Evolutionary conservation across 2,329 filamentous ascomycete species (phyloP).

Genomic region (Hirsutella minnesotensis): DNA sequence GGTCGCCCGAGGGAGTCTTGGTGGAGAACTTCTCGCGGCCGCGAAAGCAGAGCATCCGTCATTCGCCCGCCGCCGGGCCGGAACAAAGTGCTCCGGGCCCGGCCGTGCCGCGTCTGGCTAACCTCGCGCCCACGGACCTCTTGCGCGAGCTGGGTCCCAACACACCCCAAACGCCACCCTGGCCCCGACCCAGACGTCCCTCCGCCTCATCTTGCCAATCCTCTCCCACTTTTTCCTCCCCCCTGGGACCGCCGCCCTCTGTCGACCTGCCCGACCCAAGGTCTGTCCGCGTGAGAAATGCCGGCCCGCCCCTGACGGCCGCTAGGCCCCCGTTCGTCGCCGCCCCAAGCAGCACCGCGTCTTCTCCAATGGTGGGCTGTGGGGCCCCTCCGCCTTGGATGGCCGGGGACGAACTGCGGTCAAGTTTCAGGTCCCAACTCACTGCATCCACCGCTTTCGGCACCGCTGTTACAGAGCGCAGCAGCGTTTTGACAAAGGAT

Average conservation of each 20-base stretch:
- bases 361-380: constrained; percentile 16
- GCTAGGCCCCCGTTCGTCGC: constrained; percentile 15
- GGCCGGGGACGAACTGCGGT: constrained; percentile 38
- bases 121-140: constrained; percentile 17
- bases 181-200: constrained; percentile 32
- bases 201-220: constrained; percentile 37
- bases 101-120: constrained; percentile 16
- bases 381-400: constrained; percentile 33
- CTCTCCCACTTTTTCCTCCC: constrained; percentile 32
- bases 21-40: constrained; percentile 50
- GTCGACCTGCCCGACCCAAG: constrained; percentile 27
- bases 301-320: constrained; percentile 13
- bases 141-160: constrained; percentile 16
- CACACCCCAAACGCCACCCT: constrained; percentile 18
- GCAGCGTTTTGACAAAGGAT: constrained; percentile 68
- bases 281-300: constrained; percentile 16
- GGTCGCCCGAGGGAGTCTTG: constrained; percentile 22
- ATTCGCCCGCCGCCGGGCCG: constrained; percentile 18
- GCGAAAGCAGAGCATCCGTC: constrained; percentile 39
- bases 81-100: constrained; percentile 15
- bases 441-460: constrained; percentile 46
- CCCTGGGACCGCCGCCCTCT: constrained; percentile 24
- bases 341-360: constrained; percentile 22
- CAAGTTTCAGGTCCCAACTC: constrained; percentile 44
- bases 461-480: constrained; percentile 61